Evolutionary conservation across 208 protist genomes (phyloP).

Genomic region (Crithidia thermophila): DNA sequence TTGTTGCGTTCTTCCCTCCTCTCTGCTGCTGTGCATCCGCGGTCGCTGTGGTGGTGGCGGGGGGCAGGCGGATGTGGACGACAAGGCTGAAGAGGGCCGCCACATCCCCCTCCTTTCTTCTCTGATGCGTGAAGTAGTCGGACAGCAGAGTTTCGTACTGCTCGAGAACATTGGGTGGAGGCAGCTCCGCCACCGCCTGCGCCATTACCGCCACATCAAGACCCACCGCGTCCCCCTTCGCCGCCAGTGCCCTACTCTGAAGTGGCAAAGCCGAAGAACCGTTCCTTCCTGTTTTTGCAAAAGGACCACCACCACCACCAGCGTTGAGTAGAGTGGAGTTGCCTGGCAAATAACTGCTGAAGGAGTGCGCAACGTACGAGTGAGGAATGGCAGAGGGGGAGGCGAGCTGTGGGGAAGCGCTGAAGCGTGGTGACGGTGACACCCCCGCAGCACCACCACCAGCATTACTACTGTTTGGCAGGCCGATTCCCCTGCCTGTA

Average conservation of each 20-base stretch:
- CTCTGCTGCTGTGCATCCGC: no score
- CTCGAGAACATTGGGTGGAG: slow-evolving; percentile 8
- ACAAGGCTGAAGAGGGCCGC: slow-evolving; percentile 18
- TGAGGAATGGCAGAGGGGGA: slow-evolving; percentile 11
- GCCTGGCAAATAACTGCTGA: slow-evolving; percentile 8
- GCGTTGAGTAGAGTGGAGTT: slow-evolving; percentile 12
- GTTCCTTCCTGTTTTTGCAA: neutral
- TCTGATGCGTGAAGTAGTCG: neutral
- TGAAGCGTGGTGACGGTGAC: neutral
- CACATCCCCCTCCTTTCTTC: neutral
- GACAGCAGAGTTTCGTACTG: slow-evolving; percentile 21
- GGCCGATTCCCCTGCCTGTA: neutral
- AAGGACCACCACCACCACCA: neutral
- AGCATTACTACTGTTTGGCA: neutral
- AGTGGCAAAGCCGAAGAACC: neutral
- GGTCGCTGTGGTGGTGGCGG: neutral
- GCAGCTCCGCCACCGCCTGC: neutral
- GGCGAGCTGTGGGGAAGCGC: slow-evolving; percentile 1
- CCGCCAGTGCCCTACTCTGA: neutral
- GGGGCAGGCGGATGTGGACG: neutral
- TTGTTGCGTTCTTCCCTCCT: no score
- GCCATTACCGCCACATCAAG: slow-evolving; percentile 24
- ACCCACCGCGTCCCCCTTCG: neutral
- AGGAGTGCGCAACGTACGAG: slow-evolving; percentile 23
- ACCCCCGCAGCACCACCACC: neutral